Evolutionary conservation across 345 rosid genomes (phyloP).

Genomic region (Cardamine resedifolia): DNA sequence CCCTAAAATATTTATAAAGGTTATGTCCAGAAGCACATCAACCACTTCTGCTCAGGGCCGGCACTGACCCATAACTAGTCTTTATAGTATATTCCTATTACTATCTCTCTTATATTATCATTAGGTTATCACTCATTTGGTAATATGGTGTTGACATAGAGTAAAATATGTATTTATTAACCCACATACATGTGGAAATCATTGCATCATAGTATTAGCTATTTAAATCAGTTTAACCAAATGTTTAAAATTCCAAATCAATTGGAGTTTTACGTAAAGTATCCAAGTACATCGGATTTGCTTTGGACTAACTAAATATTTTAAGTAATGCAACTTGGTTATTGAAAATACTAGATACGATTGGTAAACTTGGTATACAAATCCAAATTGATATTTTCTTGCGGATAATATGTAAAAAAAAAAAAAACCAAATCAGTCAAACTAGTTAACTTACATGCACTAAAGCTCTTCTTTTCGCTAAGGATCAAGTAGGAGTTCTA

Average conservation of each 20-base stretch:
- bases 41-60: too few species aligned
- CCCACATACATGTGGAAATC: not conserved
- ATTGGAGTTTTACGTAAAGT: not conserved
- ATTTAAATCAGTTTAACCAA: not conserved
- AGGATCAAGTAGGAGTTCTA: not conserved
- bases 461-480: not conserved
- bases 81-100: too few species aligned
- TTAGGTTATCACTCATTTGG: too few species aligned
- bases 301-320: not conserved
- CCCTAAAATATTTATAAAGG: too few species aligned
- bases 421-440: too few species aligned
- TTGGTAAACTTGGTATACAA: not conserved
- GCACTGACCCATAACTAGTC: too few species aligned
- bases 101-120: too few species aligned
- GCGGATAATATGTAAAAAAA: too few species aligned
- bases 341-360: not conserved
- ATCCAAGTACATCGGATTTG: conserved; percentile 9
- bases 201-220: not conserved
- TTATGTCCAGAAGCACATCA: too few species aligned
- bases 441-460: not conserved
- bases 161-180: too few species aligned
- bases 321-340: conserved; percentile 20
- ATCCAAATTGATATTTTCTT: not conserved
- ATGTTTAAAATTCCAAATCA: not conserved
- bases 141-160: too few species aligned